These are phyloP conservation scores for Exobasidium rhododendri DNA, from an alignment of 1,284 basidiomycete species.

Conservation along the genomic window DNA sequence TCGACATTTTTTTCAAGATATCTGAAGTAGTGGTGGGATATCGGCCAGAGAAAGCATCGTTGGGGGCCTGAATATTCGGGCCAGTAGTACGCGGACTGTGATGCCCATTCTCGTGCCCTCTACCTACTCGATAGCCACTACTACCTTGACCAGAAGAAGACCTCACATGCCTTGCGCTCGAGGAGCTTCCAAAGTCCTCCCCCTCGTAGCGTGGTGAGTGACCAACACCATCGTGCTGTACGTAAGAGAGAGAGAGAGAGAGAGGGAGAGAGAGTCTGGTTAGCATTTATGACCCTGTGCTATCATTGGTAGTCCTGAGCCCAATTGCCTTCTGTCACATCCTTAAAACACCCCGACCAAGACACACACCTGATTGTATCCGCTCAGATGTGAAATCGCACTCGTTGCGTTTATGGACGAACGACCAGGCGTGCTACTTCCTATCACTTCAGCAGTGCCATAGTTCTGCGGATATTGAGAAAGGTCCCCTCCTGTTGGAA, in stretches of 20 bases:
- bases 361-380: background rate
- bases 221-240: background rate
- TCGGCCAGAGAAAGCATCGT: background rate
- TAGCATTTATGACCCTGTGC: no score
- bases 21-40: conserved; percentile 17
- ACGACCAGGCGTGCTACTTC: conserved; percentile 1
- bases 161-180: background rate
- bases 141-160: background rate
- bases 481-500: background rate
- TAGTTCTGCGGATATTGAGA: background rate
- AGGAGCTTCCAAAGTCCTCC: background rate
- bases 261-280: background rate
- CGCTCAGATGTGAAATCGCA: conserved; percentile 11
- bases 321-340: no score
- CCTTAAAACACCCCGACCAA: no score
- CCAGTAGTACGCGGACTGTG: background rate
- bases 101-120: background rate
- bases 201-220: background rate
- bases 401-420: conserved; percentile 15
- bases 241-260: background rate
- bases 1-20: conserved; percentile 22
- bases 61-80: background rate
- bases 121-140: background rate
- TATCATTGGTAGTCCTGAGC: no score
- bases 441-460: conserved; percentile 14